Base-by-base conservation (phyloP, 441 rosid genomes). In the Aquilaria agallochum region DNA sequence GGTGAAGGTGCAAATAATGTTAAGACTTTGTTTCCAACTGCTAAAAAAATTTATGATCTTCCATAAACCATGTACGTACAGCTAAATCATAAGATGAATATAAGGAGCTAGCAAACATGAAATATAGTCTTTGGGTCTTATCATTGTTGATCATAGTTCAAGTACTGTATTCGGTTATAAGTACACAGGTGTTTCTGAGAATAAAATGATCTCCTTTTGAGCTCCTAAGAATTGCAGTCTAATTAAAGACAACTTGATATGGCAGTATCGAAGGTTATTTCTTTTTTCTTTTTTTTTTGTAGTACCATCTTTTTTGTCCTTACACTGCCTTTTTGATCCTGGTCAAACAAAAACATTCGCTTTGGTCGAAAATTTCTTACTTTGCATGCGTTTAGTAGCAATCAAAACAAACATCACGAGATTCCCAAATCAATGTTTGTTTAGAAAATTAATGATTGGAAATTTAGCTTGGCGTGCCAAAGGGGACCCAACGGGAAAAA, bases 391-490 rank as follows among this genome's bases (percentile, higher is more conserved):
- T 34, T 67, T 63, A 57, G 52, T 47, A 59, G 65, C 68, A 64
- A 53, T 70, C 70, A 68, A 60, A 20, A 73, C 59, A 60, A 62
- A 14, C 58, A 54, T 55, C 63, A 67, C 56, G 68, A 55, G 55
- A 46, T 53, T 30, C 11, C 47, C n/a, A 64, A 55, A 72, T 67
- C 53, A 44, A n/a, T 32, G 46, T 66, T 62, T 55, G 53, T 36
- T 36, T 36, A 20, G 60, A 62, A 55, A 34, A 12, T 42, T 64
- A 66, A 75, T 69, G 64, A 75, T 75, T 73, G 70, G 61, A 56
- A 30, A 61, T 67, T 65, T 9, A 56, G 54, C 58, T 64, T 61
- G 75, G 80, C 75, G 58, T 80, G 80, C 70, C 46, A 7, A 54
- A 55, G 42, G 62, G 62, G 58, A 36, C 63, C 60, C 65, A 9